Base-by-base conservation (phyloP, 495 filamentous ascomycete genomes). In the Aspergillus haitiensis region DNA sequence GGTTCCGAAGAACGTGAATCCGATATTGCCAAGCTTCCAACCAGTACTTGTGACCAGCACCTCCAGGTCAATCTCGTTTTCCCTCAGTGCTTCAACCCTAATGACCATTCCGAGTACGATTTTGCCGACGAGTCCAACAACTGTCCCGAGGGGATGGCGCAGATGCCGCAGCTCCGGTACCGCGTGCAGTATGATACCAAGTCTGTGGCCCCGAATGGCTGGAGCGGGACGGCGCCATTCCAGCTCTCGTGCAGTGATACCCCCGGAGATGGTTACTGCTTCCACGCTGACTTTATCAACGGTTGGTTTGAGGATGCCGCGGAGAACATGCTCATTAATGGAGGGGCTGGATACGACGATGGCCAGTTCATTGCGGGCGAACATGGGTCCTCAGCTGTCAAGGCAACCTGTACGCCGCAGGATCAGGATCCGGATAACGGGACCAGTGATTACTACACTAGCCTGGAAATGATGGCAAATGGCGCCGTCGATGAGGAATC, bases 221-320 rank as follows among this genome's bases (percentile, higher is more conserved):
- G 62, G 65, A 55, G 44, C 27, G 65, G 62, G 6, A 21, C 49
- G 11, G 52, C 65, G 8, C 65, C 62, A 16, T 44, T 67, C 27
- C 53, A 56, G 48, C 57, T 67, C 10, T 54, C 62, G 31, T 64
- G 62, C 55, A 56, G 54, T 27, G 54, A 56, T 18, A 56, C 54
- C 21, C 54, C 40, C 1, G 65, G 65, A 2, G 49, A 51, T 7
- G 61, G 62, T 1, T 67, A 67, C 57, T 64, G 59, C 34, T 54
- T 50, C 13, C 65, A 67, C 31, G 65, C 59, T 3, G 65, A 67
- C 34, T 67, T 64, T 42, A 61, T 67, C 53, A 64, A 63, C 12
- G 65, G 65, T 7, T 67, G 65, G 62, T 45, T 56, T 32, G 56
- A 60, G n/a, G 65, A 64, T 47, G 65, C 65, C n/a, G 65, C 65